These are phyloP conservation scores for Candida morakotiae DNA, from an alignment of 805 yeast genomes.

Conservation along the genomic window DNA sequence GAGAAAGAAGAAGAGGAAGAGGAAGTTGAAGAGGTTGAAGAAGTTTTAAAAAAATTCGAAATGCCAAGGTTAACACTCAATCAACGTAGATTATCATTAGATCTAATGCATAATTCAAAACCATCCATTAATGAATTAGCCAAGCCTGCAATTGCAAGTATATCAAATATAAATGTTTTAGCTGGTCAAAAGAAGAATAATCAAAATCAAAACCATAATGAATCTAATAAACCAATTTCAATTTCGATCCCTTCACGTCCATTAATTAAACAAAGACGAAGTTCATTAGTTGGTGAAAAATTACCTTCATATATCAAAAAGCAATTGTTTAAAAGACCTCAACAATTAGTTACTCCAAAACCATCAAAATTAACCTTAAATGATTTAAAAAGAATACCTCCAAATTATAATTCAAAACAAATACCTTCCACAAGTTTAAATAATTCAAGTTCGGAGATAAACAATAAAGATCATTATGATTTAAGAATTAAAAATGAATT, in stretches of 20 bases:
- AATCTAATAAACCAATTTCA: background rate
- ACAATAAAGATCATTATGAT: too few relatives aligned
- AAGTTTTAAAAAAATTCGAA: conserved; percentile 3
- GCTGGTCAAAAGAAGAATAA: conserved; percentile 14
- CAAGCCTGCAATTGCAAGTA: conserved; percentile 27
- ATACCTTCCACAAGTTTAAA: too few relatives aligned
- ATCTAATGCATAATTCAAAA: conserved; percentile 21
- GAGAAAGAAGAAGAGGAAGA: background rate
- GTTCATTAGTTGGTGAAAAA: conserved; percentile 32
- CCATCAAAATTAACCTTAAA: conserved; percentile 6
- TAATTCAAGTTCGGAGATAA: too few relatives aligned
- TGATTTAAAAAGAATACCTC: conserved; percentile 1
- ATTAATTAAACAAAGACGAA: conserved; percentile 15
- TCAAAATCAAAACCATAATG: too few relatives aligned
- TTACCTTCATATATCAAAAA: conserved; percentile 32
- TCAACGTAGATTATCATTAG: conserved; percentile 24
- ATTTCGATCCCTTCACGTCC: conserved; percentile 1
- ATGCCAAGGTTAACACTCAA: conserved; percentile 18
- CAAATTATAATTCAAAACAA: background rate
- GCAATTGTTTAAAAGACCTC: conserved; percentile 9
- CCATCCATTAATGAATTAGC: conserved; percentile 14
- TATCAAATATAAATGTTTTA: conserved; percentile 31
- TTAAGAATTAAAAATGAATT: background rate
- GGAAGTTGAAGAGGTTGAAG: background rate
- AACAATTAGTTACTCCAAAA: conserved; percentile 3